Percentiles rank a stretch among this genome's conserved stretches.
phyloP scores from a whole-genome alignment of 805 yeast genomes.

The Jamesozyma jinghongensis region DNA sequence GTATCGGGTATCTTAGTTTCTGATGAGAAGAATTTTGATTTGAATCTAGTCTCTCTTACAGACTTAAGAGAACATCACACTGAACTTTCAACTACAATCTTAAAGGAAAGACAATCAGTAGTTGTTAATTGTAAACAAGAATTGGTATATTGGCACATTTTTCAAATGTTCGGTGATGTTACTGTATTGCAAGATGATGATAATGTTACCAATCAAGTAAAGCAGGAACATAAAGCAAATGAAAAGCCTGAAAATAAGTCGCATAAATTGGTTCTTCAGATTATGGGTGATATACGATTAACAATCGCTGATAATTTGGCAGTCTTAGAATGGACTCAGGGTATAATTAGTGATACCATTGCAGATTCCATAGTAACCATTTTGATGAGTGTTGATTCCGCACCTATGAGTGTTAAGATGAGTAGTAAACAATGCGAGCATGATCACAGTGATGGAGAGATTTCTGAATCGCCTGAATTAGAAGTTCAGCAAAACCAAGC shows the following conservation, averaged over 20 bases:
- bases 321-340: conserved; percentile 84
- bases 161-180: conserved; percentile 90
- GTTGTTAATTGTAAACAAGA: conserved; percentile 74
- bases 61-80: conserved; percentile 80
- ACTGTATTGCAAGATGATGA: conserved; percentile 52
- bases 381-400: conserved; percentile 80
- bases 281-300: conserved; percentile 58
- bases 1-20: conserved; percentile 84
- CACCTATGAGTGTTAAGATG: conserved; percentile 89
- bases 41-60: conserved; percentile 70
- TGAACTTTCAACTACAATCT: conserved; percentile 73
- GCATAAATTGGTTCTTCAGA: conserved; percentile 40
- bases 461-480: conserved; percentile 7
- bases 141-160: conserved; percentile 77
- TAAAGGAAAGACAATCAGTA: conserved; percentile 73
- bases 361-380: conserved; percentile 94
- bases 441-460: conserved; percentile 14
- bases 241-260: conserved; percentile 2
- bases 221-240: conserved; percentile 21
- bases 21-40: conserved; percentile 66
- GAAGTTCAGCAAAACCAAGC: conserved; percentile 12
- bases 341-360: conserved; percentile 78
- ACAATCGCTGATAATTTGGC: conserved; percentile 42
- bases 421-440: conserved; percentile 51
- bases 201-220: conserved; percentile 20